Evolutionary conservation across 805 yeast species (phyloP).

Genomic region (Myxozyma mucilagina): DNA sequence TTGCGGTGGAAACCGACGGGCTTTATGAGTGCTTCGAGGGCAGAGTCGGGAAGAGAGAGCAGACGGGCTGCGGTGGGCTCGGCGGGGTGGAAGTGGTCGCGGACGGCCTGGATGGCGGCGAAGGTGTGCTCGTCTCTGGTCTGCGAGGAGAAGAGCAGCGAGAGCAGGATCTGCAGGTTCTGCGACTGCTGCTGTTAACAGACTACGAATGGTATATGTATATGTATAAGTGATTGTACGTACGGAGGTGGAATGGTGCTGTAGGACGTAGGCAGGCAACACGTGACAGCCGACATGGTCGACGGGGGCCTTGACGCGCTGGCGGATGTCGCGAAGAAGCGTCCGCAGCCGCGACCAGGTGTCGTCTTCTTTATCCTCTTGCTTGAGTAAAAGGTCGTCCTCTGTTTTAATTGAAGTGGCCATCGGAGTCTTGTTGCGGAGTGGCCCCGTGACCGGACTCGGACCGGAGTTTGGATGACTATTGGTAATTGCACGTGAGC

Average conservation of each 20-base stretch:
- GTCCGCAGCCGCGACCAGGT: no score
- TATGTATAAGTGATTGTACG: not conserved
- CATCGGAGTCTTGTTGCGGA: no score
- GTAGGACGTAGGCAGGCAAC: slow-evolving; percentile 42
- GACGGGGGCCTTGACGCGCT: slow-evolving; percentile 72
- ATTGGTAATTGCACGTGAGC: no score
- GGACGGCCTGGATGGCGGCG: slow-evolving; percentile 65
- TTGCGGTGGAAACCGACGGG: slow-evolving; percentile 86
- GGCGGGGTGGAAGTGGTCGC: slow-evolving; percentile 44
- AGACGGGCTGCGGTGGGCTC: slow-evolving; percentile 50
- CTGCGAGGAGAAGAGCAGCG: slow-evolving; percentile 86
- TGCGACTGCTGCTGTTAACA: slow-evolving; percentile 40
- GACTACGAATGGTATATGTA: slow-evolving; percentile 5
- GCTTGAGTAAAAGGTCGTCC: not conserved
- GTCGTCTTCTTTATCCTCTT: no score
- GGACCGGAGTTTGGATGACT: not conserved
- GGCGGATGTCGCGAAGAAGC: slow-evolving; percentile 52
- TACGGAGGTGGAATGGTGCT: slow-evolving; percentile 24
- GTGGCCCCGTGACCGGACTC: no score
- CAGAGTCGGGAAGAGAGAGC: slow-evolving; percentile 12
- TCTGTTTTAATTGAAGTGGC: not conserved
- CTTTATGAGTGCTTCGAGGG: slow-evolving; percentile 57
- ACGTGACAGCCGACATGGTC: slow-evolving; percentile 84
- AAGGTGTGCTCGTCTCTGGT: slow-evolving; percentile 87
- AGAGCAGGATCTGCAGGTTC: slow-evolving; percentile 73